Conservation (phyloP, 2,329 filamentous ascomycete species). For the Lecanicillium sp. region DNA sequence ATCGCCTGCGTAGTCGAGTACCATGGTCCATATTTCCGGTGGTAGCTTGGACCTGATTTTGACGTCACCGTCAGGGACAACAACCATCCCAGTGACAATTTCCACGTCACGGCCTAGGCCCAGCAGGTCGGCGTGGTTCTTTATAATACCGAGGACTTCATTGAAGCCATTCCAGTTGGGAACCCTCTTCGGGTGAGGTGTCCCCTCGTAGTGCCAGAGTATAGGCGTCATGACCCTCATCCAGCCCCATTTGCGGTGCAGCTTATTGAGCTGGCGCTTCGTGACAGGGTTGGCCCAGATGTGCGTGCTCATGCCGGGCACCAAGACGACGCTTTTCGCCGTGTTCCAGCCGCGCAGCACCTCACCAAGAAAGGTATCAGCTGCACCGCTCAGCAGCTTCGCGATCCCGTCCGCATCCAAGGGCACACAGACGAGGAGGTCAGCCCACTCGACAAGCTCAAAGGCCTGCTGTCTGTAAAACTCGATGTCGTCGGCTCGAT, state of each 20-base stretch:
- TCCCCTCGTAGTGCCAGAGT: slow-evolving; percentile 67
- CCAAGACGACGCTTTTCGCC: slow-evolving; percentile 74
- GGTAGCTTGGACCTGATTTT: slow-evolving; percentile 50
- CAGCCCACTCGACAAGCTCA: slow-evolving; percentile 78
- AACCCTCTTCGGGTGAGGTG: slow-evolving; percentile 40
- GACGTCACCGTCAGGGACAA: slow-evolving; percentile 24
- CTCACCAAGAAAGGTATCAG: slow-evolving; percentile 73
- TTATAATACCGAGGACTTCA: slow-evolving; percentile 65
- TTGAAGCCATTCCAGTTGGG: slow-evolving; percentile 59
- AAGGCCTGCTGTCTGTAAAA: slow-evolving; percentile 43
- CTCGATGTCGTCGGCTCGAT: slow-evolving; percentile 40
- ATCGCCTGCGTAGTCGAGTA: slow-evolving; percentile 76
- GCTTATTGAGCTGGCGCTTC: slow-evolving; percentile 77
- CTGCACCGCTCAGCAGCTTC: slow-evolving; percentile 79
- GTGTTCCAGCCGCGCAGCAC: slow-evolving; percentile 81
- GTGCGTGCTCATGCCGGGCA: slow-evolving; percentile 80
- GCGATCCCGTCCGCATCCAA: slow-evolving; percentile 79
- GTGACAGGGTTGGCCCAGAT: slow-evolving; percentile 92
- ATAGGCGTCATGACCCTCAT: slow-evolving; percentile 74
- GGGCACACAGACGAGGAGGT: slow-evolving; percentile 75
- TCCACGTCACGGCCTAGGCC: slow-evolving; percentile 66
- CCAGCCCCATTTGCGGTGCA: slow-evolving; percentile 81
- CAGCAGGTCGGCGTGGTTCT: slow-evolving; percentile 69
- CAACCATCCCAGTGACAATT: slow-evolving; percentile 33
- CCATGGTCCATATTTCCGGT: slow-evolving; percentile 81